Base-by-base conservation (phyloP, 2,329 filamentous ascomycete genomes). In the Hypoxylon sp. region DNA sequence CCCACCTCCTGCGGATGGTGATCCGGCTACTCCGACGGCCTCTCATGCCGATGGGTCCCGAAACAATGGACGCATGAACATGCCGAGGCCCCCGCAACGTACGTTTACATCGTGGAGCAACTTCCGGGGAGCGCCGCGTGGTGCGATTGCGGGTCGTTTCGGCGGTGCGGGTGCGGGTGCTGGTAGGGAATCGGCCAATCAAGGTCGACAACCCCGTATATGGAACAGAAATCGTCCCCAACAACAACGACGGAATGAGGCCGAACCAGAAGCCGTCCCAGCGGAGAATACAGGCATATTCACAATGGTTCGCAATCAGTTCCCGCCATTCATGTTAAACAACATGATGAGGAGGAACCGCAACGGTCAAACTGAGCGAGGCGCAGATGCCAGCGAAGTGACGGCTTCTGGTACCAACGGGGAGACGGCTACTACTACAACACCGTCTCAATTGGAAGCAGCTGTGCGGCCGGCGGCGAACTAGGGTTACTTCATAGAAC, bases 391-490 rank as follows among this genome's bases (percentile, higher is more conserved):
- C 1, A 23, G 46, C 5, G 58, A 60, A 9, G 56, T 56, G 13
- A 55, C 59, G 8, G 62, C 61, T 9, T 65, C 66, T 7, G 65
- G 62, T 15, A 58, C 66, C 7, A 67, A 65, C 37, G 59, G 57
- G 23, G 48, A 35, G 19, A 40, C 42, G 13, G 35, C 48, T 53
- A 51, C 65, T 2, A 38, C 48, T 53, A 51, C 65, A 2, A 55
- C 76, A 7, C 77, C 77, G 4, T 75, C 75, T 40, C 75, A 79
- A 57, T 69, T 79, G 7, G 77, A 79, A 63, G 71, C 77, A 16
- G 77, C 74, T 44, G 66, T 67, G 40, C 70, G 71, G 40, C 61
- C 64, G 23, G 45, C 55, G 41, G 44, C 51, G 19, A 63, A 60
- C 43, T 66, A 53, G 59, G 57, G 44, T 57, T 52, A 25, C 23